A percentile compares a stretch with the other conserved stretches of the same genome.
Evolutionary conservation across 164 flowering plant genomes (phyloP).

Genomic region (Vitis amurensis): DNA sequence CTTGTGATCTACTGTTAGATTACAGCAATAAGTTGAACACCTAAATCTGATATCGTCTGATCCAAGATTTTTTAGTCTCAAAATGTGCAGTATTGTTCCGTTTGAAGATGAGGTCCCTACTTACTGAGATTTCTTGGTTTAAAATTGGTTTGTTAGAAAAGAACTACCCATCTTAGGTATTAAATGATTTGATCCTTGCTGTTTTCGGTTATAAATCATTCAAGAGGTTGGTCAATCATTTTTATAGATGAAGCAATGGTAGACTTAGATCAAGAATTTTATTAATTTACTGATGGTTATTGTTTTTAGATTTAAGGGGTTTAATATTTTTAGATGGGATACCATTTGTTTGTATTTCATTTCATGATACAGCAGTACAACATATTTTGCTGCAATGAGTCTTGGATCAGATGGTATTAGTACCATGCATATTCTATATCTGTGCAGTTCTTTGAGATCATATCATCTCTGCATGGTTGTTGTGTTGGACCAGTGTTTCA

Average conservation of each 20-base stretch:
- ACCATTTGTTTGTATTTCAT: not conserved
- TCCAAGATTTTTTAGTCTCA: not conserved
- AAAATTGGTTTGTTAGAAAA: too few species aligned
- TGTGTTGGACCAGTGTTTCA: not conserved
- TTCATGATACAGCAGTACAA: not conserved
- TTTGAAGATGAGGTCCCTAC: too few species aligned
- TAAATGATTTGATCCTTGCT: not conserved
- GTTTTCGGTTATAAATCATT: not conserved
- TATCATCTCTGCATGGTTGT: not conserved
- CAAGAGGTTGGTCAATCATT: not conserved
- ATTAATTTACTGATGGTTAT: not conserved
- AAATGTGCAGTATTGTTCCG: not conserved
- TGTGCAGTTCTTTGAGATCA: not conserved
- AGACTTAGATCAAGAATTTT: not conserved
- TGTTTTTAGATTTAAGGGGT: not conserved
- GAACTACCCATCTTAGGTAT: not conserved
- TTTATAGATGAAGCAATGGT: not conserved
- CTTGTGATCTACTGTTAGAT: not conserved
- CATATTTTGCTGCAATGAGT: not conserved
- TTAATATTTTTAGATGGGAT: not conserved
- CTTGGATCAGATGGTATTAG: not conserved
- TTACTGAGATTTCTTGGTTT: too few species aligned
- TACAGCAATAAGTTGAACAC: constrained; percentile 1
- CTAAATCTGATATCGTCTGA: not conserved
- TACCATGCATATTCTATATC: not conserved